A percentile compares a stretch with the other conserved stretches of the same genome.
phyloP scores from a whole-genome alignment of 257 asterid genomes.

The Striga asiatica region DNA sequence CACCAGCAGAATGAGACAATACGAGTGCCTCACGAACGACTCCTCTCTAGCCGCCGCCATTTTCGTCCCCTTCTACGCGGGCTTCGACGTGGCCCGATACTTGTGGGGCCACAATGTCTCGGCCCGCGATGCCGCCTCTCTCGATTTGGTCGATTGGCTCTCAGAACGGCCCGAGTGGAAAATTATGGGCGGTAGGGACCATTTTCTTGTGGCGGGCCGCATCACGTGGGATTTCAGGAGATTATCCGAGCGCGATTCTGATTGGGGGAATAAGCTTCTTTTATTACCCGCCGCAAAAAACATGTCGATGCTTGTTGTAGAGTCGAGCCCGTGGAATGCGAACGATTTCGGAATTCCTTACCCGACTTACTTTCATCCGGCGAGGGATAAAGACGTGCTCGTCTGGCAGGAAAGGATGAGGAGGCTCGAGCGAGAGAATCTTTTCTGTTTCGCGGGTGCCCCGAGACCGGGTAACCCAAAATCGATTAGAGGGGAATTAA shows the following conservation, averaged over 20 bases:
- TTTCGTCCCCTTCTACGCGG: conserved; percentile 66
- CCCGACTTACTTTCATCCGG: conserved; percentile 85
- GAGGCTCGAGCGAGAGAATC: conserved; percentile 46
- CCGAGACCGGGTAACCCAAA: conserved; percentile 58
- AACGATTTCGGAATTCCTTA: conserved; percentile 82
- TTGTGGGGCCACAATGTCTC: conserved; percentile 75
- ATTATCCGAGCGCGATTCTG: conserved; percentile 37
- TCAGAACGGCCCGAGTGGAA: conserved; percentile 62
- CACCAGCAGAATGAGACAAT: conserved; percentile 43
- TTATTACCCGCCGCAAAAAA: conserved; percentile 60
- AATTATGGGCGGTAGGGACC: conserved; percentile 86
- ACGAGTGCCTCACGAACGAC: conserved; percentile 45
- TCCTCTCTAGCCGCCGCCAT: conserved; percentile 54
- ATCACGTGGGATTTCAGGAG: conserved; percentile 93
- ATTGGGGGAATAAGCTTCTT: conserved; percentile 86
- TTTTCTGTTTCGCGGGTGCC: conserved; percentile 86
- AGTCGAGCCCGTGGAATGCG: conserved; percentile 77
- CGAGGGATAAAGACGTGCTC: conserved; percentile 47
- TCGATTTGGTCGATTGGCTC: conserved; percentile 74
- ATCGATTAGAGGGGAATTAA: conserved; percentile 70
- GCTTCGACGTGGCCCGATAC: conserved; percentile 67
- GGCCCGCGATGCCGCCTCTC: conserved; percentile 65
- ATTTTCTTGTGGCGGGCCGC: conserved; percentile 82
- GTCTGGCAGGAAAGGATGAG: conserved; percentile 75
- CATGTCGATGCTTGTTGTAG: conserved; percentile 87